Conservation (phyloP, 371 early-diverging fungal species). For the Mortierella sp. region DNA sequence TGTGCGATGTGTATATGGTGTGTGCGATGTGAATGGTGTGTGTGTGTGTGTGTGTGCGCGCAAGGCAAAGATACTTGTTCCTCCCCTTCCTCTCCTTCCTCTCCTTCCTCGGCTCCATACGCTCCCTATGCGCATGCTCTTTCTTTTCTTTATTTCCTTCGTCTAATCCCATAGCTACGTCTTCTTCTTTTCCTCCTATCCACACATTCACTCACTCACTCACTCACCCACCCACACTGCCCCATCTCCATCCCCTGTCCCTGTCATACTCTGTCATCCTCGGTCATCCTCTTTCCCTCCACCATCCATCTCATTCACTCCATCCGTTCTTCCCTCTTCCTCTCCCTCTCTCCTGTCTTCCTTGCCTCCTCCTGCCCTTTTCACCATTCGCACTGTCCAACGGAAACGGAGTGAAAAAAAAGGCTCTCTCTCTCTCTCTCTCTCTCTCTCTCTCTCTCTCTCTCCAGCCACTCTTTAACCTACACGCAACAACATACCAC, state of each 20-base stretch:
- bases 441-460: neutral
- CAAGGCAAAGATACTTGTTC: neutral
- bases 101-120: neutral
- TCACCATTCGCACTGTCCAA: neutral
- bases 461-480: neutral
- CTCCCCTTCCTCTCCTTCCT: neutral
- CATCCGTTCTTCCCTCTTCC: neutral
- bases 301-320: neutral
- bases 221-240: neutral
- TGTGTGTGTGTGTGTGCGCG: no score
- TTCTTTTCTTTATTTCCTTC: neutral
- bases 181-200: neutral
- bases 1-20: no score
- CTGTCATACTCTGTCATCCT: neutral
- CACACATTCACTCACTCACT: neutral
- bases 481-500: neutral
- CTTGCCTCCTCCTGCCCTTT: neutral
- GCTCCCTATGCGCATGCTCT: neutral
- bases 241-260: neutral
- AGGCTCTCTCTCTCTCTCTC: conserved; percentile 1
- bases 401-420: neutral
- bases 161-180: no score
- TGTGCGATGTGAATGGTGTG: no score
- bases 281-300: neutral
- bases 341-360: neutral